phyloP scores from a whole-genome alignment of 176 grass and related monocot genomes.

The Juncus inflexus region DNA sequence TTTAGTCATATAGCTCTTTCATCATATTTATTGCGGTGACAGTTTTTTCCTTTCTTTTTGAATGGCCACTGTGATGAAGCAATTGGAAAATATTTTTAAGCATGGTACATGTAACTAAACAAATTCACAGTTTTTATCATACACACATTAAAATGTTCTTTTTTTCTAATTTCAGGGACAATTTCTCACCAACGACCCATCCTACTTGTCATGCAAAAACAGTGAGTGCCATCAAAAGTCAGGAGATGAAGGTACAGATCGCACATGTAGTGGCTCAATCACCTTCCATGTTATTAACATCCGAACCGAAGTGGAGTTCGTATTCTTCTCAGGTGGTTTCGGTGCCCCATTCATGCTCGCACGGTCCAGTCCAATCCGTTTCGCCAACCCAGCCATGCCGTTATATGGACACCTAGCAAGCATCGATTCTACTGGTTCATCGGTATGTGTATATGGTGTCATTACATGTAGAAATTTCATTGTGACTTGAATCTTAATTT shows the following conservation, averaged over 20 bases:
- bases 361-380: constrained; percentile 37
- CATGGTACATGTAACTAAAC: no score
- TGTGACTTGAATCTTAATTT: no score
- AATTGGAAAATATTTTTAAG: no score
- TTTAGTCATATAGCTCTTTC: no score
- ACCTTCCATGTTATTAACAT: constrained; percentile 76
- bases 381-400: constrained; percentile 54
- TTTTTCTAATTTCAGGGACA: constrained; percentile 37
- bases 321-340: constrained; percentile 62
- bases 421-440: constrained; percentile 46
- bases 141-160: neutral
- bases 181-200: constrained; percentile 35
- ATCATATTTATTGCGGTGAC: no score
- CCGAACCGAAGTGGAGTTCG: constrained; percentile 68
- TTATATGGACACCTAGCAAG: constrained; percentile 58
- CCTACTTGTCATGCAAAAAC: constrained; percentile 49
- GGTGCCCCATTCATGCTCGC: constrained; percentile 41
- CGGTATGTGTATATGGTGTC: constrained; percentile 43
- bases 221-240: constrained; percentile 22
- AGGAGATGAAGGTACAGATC: constrained; percentile 25
- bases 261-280: constrained; percentile 49
- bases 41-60: no score
- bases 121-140: no score
- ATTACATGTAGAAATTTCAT: no score
- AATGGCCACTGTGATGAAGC: no score